Evolutionary conservation across 1,284 basidiomycete genomes (phyloP).

Genomic region (Cystobasidium sp.): DNA sequence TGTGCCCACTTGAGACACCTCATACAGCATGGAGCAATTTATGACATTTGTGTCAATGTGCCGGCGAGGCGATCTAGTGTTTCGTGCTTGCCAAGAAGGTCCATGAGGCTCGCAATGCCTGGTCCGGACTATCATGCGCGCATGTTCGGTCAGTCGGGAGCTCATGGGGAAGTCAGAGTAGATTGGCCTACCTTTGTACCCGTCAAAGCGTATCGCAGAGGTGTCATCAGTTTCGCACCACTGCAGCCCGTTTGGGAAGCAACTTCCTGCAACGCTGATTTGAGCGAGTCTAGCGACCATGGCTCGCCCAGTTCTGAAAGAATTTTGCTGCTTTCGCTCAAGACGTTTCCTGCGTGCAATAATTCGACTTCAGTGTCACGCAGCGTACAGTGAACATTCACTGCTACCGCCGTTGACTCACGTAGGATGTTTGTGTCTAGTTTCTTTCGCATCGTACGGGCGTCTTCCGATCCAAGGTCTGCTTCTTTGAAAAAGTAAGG

Average conservation of each 20-base stretch:
- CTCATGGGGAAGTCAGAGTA: too few species aligned
- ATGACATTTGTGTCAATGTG: neutral
- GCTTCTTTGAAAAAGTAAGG: conserved; percentile 78
- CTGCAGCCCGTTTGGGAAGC: conserved; percentile 51
- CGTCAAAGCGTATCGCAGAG: conserved; percentile 74
- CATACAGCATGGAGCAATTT: neutral
- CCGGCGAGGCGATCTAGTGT: conserved; percentile 38
- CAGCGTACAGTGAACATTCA: neutral
- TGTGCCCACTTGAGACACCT: neutral
- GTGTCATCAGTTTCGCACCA: conserved; percentile 66
- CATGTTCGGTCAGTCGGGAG: neutral
- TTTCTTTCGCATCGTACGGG: conserved; percentile 63
- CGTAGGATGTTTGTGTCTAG: conserved; percentile 61
- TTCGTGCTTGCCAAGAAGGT: conserved; percentile 59
- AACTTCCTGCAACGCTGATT: conserved; percentile 5
- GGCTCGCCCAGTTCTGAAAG: neutral
- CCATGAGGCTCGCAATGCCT: conserved; percentile 61
- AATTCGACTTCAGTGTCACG: conserved; percentile 45
- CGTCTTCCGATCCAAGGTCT: conserved; percentile 64
- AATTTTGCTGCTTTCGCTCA: neutral
- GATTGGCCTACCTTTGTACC: conserved; percentile 80
- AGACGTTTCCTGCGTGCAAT: conserved; percentile 1
- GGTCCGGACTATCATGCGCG: conserved; percentile 60
- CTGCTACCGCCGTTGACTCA: conserved; percentile 54
- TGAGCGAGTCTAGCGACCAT: conserved; percentile 5